Conservation (phyloP, 176 grass and related monocot species). For the Tuctoria greenei region DNA sequence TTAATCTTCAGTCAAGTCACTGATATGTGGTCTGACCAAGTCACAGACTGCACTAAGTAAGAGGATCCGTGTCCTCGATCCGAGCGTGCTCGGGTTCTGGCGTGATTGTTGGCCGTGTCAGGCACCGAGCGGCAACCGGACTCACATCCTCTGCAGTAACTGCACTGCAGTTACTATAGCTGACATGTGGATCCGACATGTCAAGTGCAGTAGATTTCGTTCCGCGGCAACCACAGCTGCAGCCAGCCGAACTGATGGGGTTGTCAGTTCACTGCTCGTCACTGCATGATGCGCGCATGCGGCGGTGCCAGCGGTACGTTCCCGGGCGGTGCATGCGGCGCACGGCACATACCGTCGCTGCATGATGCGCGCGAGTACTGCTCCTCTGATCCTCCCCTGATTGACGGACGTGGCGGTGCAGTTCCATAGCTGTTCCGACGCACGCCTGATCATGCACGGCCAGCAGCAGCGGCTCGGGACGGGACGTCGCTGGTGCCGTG, state of each 20-base stretch:
- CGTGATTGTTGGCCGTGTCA: background rate
- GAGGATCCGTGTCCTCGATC: too few relatives aligned
- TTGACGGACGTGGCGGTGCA: background rate
- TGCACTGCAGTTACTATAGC: too few relatives aligned
- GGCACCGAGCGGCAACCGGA: too few relatives aligned
- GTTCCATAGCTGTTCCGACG: background rate
- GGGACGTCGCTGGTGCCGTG: background rate
- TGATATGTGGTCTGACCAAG: too few relatives aligned
- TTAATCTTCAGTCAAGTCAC: too few relatives aligned
- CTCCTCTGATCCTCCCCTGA: conserved; percentile 15
- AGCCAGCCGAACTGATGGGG: background rate
- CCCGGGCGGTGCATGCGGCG: background rate
- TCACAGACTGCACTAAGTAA: too few relatives aligned
- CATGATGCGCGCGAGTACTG: too few relatives aligned
- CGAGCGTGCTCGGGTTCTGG: background rate
- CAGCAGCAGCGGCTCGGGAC: too few relatives aligned
- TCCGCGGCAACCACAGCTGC: background rate
- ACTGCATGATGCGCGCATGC: background rate
- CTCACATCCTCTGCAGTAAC: too few relatives aligned
- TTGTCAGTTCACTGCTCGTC: background rate
- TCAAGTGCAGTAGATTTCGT: background rate
- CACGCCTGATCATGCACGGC: background rate
- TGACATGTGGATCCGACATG: too few relatives aligned
- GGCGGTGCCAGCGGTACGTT: background rate
- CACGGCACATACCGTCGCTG: background rate